A percentile compares a stretch with the other conserved stretches of the same genome.
phyloP scores from a whole-genome alignment of 257 asterid species.

The Ajuga chamaepitys region DNA sequence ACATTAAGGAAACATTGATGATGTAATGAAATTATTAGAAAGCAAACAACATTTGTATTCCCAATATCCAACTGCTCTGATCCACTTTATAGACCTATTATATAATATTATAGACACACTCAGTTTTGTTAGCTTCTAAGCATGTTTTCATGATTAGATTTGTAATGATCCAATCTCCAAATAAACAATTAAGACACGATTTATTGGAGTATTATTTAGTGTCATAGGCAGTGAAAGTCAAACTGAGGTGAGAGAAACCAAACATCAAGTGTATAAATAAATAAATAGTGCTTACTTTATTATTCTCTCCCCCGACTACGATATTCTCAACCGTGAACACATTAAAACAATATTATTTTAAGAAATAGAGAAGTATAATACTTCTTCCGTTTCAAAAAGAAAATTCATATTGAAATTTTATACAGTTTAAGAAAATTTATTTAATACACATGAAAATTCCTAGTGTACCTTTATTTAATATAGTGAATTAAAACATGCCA shows the following conservation, averaged over 20 bases:
- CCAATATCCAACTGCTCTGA: constrained; percentile 14
- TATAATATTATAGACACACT: neutral
- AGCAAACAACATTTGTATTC: neutral
- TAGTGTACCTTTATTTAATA: too few species aligned
- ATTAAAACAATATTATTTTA: too few species aligned
- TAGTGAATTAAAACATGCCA: too few species aligned
- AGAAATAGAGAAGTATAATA: too few species aligned
- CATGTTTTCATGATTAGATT: constrained; percentile 66
- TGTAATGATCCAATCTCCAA: constrained; percentile 42
- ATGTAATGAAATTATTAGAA: constrained; percentile 3
- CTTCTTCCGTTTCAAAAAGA: neutral
- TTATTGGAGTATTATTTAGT: neutral
- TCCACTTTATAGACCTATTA: neutral
- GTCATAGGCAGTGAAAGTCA: constrained; percentile 18
- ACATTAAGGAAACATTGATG: too few species aligned
- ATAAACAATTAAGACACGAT: constrained; percentile 16
- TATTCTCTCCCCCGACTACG: too few species aligned
- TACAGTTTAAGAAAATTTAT: too few species aligned
- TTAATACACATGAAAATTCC: too few species aligned
- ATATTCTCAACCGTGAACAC: too few species aligned
- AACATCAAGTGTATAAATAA: constrained; percentile 1
- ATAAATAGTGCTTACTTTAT: neutral
- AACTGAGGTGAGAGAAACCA: neutral
- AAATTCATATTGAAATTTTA: too few species aligned
- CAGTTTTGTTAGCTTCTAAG: constrained; percentile 86